These are phyloP conservation scores for Daucus carota DNA, from an alignment of 129 eudicot genomes.

Conservation along the genomic window DH1_v3.0 NC_030387.2:19011501-19012000, in stretches of 20 bases:
- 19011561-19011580: too few relatives aligned
- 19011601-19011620: background rate
- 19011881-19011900: slow-evolving; percentile 72
- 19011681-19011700: slow-evolving; percentile 83
- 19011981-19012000: slow-evolving; percentile 75
- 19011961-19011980: slow-evolving; percentile 86
- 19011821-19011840: slow-evolving; percentile 80
- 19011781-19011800: slow-evolving; percentile 94
- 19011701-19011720: slow-evolving; percentile 82
- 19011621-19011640: too few relatives aligned
- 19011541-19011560: too few relatives aligned
- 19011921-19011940: slow-evolving; percentile 77
- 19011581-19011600: background rate
- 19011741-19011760: slow-evolving; percentile 79
- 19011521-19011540: background rate
- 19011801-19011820: slow-evolving; percentile 63
- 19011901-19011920: slow-evolving; percentile 72
- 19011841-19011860: slow-evolving; percentile 79
- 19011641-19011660: slow-evolving; percentile 33
- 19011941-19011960: slow-evolving; percentile 44
- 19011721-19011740: slow-evolving; percentile 81
- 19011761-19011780: slow-evolving; percentile 86
- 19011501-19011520: background rate
- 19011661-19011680: slow-evolving; percentile 79
- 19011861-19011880: slow-evolving; percentile 73